These are phyloP conservation scores for Zygosaccharomyces pseudorouxii DNA, from an alignment of 805 yeast genomes.

Conservation along the genomic window DNA sequence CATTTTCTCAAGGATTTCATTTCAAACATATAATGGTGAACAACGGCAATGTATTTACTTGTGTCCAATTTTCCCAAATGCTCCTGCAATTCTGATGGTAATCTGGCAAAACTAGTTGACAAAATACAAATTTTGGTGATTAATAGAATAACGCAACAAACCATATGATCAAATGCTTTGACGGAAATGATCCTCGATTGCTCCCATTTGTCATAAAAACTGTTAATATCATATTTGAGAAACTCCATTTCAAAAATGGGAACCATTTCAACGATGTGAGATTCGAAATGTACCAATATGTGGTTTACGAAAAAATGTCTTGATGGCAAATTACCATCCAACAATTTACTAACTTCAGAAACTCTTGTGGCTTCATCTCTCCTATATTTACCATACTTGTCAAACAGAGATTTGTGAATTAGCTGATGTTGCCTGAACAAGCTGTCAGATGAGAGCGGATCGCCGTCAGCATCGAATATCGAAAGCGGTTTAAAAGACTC, in stretches of 20 bases:
- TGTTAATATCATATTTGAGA: conserved; percentile 14
- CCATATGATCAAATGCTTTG: conserved; percentile 26
- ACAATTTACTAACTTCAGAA: conserved; percentile 6
- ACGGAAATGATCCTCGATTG: conserved; percentile 7
- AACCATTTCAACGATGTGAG: conserved; percentile 18
- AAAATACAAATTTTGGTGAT: conserved; percentile 25
- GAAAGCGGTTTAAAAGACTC: conserved; percentile 23
- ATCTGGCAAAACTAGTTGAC: conserved; percentile 22
- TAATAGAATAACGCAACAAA: conserved; percentile 23
- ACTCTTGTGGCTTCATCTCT: conserved; percentile 17
- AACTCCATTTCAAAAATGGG: conserved; percentile 25
- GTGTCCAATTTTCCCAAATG: conserved; percentile 20
- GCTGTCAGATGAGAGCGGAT: conserved; percentile 16
- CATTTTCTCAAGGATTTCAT: conserved; percentile 28
- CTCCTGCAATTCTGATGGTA: conserved; percentile 5
- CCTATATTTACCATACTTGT: conserved; percentile 28
- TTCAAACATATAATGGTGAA: conserved; percentile 23
- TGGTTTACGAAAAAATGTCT: conserved; percentile 16
- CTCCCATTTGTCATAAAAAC: conserved; percentile 18
- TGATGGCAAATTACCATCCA: conserved; percentile 18
- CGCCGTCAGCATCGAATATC: conserved; percentile 21
- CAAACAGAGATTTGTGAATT: conserved; percentile 26
- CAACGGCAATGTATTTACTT: conserved; percentile 23
- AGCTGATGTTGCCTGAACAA: conserved; percentile 16
- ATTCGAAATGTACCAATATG: conserved; percentile 23